Evolutionary conservation across 257 asterid genomes (phyloP).

Genomic region (Linaria vulgaris): DNA sequence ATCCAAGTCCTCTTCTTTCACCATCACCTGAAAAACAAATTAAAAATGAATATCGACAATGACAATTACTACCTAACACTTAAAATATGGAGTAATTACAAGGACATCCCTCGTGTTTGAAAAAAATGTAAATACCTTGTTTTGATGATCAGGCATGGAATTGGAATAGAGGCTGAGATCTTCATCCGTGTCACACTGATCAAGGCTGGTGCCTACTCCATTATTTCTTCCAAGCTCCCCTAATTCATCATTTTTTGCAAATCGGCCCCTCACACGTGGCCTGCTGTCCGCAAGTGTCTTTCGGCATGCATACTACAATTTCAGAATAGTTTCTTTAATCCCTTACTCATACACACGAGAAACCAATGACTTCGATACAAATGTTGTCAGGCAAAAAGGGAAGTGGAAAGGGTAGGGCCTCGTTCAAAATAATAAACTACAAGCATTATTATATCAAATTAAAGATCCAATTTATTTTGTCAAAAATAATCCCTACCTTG

Average conservation of each 20-base stretch:
- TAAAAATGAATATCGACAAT: not conserved
- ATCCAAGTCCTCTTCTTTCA: slow-evolving; percentile 63
- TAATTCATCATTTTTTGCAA: slow-evolving; percentile 78
- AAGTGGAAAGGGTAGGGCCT: no score
- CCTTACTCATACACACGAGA: no score
- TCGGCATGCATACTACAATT: slow-evolving; percentile 81
- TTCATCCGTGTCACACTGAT: slow-evolving; percentile 64
- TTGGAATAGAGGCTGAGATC: slow-evolving; percentile 38
- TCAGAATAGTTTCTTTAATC: no score
- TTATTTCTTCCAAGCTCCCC: slow-evolving; percentile 45
- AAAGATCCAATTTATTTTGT: no score
- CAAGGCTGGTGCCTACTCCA: slow-evolving; percentile 41
- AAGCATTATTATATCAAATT: not conserved
- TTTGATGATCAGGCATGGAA: slow-evolving; percentile 34
- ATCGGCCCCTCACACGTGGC: slow-evolving; percentile 90
- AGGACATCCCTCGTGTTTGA: no score
- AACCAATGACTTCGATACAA: no score
- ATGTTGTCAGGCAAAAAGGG: no score
- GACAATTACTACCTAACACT: no score
- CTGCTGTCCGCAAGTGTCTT: slow-evolving; percentile 89
- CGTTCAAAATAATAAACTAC: no score
- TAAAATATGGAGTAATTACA: no score
- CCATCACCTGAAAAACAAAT: slow-evolving; percentile 28
- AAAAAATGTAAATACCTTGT: slow-evolving; percentile 28
- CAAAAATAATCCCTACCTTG: slow-evolving; percentile 53